Conservation (phyloP, 257 asterid species). For the Striga asiatica region DNA sequence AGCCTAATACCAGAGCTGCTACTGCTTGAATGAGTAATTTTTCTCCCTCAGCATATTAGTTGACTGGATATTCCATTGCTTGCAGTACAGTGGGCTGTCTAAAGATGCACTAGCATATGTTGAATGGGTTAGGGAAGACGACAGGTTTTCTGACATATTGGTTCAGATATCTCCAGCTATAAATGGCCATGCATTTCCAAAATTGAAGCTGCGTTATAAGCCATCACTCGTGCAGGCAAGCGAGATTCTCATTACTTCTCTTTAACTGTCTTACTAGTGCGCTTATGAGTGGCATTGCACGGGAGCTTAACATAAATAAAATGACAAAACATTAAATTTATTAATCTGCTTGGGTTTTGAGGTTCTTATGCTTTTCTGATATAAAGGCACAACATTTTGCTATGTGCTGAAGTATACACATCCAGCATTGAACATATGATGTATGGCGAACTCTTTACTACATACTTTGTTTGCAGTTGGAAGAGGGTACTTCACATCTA, state of each 20-base stretch:
- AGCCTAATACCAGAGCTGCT: too few species aligned
- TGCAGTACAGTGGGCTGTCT: constrained; percentile 97
- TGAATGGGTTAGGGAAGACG: constrained; percentile 77
- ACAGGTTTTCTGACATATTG: constrained; percentile 58
- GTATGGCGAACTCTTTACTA: background rate
- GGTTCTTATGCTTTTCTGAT: too few species aligned
- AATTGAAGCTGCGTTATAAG: constrained; percentile 83
- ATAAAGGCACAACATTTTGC: too few species aligned
- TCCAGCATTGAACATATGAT: too few species aligned
- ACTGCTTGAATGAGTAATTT: too few species aligned
- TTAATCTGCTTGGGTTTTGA: too few species aligned
- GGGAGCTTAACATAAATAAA: too few species aligned
- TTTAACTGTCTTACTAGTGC: background rate
- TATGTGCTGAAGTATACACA: too few species aligned
- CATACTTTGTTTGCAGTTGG: constrained; percentile 38
- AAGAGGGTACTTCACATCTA: constrained; percentile 76
- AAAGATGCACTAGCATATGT: constrained; percentile 75
- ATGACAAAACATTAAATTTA: too few species aligned
- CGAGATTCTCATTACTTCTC: constrained; percentile 4
- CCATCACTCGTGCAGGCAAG: constrained; percentile 98
- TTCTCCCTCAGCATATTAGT: constrained; percentile 1
- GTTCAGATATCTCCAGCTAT: constrained; percentile 70
- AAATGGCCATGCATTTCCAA: constrained; percentile 80
- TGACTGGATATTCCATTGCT: constrained; percentile 17
- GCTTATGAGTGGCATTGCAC: too few species aligned